phyloP scores from a whole-genome alignment of 805 yeast species.

The Blastobotrys chiropterorum region DNA sequence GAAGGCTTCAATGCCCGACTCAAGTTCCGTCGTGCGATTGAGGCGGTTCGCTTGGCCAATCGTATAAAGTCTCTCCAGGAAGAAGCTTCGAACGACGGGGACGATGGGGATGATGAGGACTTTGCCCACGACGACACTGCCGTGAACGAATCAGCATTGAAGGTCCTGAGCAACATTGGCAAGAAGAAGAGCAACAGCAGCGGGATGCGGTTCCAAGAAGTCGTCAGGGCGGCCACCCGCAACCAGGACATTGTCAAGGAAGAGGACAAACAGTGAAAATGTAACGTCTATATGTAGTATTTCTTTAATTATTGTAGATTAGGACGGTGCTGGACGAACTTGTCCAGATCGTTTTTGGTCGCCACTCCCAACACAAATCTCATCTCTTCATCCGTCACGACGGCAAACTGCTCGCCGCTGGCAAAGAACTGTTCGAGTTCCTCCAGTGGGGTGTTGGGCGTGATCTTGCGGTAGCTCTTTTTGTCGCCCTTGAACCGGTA shows the following conservation, averaged over 20 bases:
- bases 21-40: constrained; percentile 80
- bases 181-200: constrained; percentile 1
- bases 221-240: constrained; percentile 61
- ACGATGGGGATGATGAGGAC: constrained; percentile 53
- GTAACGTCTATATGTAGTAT: not conserved
- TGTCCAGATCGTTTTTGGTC: constrained; percentile 42
- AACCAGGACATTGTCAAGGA: constrained; percentile 41
- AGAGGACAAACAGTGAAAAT: constrained; percentile 1
- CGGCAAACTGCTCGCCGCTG: constrained; percentile 47
- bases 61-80: constrained; percentile 63
- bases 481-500: constrained; percentile 22
- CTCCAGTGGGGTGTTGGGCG: constrained; percentile 52
- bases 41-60: constrained; percentile 74
- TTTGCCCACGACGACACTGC: constrained; percentile 23
- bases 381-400: constrained; percentile 48
- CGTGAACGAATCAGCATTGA: not conserved
- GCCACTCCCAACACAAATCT: constrained; percentile 55
- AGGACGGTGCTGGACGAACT: constrained; percentile 41
- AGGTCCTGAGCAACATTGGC: constrained; percentile 5
- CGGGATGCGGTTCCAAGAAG: constrained; percentile 46
- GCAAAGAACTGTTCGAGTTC: constrained; percentile 46
- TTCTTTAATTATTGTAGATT: constrained; percentile 5
- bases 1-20: constrained; percentile 77
- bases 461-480: constrained; percentile 35
- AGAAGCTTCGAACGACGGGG: constrained; percentile 43